Base-by-base conservation (phyloP, 345 rosid species). In the Eucalyptus virginea region DNA sequence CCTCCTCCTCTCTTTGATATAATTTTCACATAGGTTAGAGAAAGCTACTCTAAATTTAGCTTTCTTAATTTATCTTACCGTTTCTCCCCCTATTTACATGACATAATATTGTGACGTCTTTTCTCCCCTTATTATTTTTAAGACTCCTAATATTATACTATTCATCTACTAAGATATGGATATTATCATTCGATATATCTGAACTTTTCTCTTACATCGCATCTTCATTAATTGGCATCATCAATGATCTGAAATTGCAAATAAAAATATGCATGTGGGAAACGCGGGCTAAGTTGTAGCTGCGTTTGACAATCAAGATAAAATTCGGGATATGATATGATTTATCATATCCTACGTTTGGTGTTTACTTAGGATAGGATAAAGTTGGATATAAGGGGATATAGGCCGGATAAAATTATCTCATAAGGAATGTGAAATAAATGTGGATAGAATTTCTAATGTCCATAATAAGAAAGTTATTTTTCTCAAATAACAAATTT, bases 271-370 rank as follows among this genome's bases (percentile, higher is more conserved):
- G 77, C 11, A 65, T 16, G 77, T 11, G 40, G 15, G 69, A 62
- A n/a, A 65, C 37, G 8, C 2, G 11, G 21, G 40, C 21, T 3
- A 16, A 65, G 37, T n/a, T n/a, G 77, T n/a, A 48, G 49, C 15
- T 48, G 5, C 49, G 5, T 12, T 48, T 48, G 15, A 0, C 49
- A 48, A 48, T 48, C 0, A 0, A 1, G 49, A 48, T 48, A 48
- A 48, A 48, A 48, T 48, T 48, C 1, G 0, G 2, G 49, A 11
- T 11, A 48, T 48, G 5, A 11, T 4, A 48, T 48, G 14, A 48
- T 48, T 48, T 11, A 48, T 48, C 1, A 0, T 48, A 48, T 48
- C 15, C 0, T 48, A 48, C 5, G 15, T 12, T 48, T 48, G 2
- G 49, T 48, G 49, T 15, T 48, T 48, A 0, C 49, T 48, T 48